A percentile compares a stretch with the other conserved stretches of the same genome.
Conservation (phyloP, 192 early-diverging fungal species). For the Podila verticillata region DNA sequence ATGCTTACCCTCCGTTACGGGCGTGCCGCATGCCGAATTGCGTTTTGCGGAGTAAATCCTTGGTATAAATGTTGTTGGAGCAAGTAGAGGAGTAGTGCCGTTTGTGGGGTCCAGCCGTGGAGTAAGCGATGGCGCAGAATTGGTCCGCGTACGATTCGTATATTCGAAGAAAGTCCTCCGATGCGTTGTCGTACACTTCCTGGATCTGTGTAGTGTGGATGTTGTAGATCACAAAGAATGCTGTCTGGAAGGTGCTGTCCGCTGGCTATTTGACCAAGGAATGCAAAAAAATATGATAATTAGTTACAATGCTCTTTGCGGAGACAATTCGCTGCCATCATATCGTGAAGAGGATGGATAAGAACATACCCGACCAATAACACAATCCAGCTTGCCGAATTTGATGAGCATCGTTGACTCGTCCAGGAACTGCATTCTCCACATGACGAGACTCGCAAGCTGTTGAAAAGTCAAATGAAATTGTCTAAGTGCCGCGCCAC, state of each 20-base stretch:
- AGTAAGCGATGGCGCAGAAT: slow-evolving; percentile 55
- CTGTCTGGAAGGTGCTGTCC: slow-evolving; percentile 53
- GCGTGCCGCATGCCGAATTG: slow-evolving; percentile 70
- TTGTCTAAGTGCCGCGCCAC: slow-evolving; percentile 59
- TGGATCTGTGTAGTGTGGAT: slow-evolving; percentile 62
- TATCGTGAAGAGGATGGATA: background rate
- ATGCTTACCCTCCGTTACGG: slow-evolving; percentile 74
- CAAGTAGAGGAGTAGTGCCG: slow-evolving; percentile 53
- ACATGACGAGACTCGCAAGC: slow-evolving; percentile 69
- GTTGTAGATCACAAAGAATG: slow-evolving; percentile 78
- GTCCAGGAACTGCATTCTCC: slow-evolving; percentile 76
- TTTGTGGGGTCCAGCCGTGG: slow-evolving; percentile 38
- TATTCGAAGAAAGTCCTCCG: slow-evolving; percentile 65
- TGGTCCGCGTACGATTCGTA: slow-evolving; percentile 58
- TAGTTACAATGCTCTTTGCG: background rate
- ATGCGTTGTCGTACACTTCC: slow-evolving; percentile 73
- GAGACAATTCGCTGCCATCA: too few relatives aligned
- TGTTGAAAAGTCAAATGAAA: slow-evolving; percentile 73
- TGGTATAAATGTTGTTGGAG: slow-evolving; percentile 66
- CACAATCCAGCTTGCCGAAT: slow-evolving; percentile 66
- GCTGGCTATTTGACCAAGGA: slow-evolving; percentile 14
- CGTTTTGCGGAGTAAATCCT: slow-evolving; percentile 63
- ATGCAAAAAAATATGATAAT: background rate
- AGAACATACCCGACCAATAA: slow-evolving; percentile 57
- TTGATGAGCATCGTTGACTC: slow-evolving; percentile 71